A percentile compares a stretch with the other conserved stretches of the same genome.
Conservation (phyloP, 2,329 filamentous ascomycete species). For the Aspergillus sp. region DNA sequence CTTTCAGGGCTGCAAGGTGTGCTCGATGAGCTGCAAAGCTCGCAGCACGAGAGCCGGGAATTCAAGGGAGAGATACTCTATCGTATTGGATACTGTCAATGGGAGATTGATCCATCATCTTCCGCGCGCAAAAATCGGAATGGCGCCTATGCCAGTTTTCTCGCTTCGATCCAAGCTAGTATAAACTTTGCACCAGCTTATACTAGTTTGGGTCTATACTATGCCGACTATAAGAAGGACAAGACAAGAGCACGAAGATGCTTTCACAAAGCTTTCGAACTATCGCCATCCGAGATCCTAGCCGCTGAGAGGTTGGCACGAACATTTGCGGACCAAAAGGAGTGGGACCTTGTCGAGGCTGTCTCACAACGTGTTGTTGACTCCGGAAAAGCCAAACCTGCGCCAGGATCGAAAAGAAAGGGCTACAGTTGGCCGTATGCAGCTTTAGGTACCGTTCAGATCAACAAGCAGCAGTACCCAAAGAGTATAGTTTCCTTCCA, state of each 20-base stretch:
- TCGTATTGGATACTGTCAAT: constrained; percentile 80
- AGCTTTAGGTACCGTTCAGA: constrained; percentile 86
- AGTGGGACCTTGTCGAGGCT: constrained; percentile 96
- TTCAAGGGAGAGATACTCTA: constrained; percentile 85
- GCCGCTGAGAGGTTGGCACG: constrained; percentile 84
- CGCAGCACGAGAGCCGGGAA: constrained; percentile 62
- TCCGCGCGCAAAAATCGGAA: constrained; percentile 74
- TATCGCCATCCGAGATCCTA: constrained; percentile 81
- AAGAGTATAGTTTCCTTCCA: constrained; percentile 92
- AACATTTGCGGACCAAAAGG: constrained; percentile 82
- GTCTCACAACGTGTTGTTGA: constrained; percentile 88
- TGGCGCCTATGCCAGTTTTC: constrained; percentile 79
- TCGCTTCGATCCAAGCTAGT: constrained; percentile 81
- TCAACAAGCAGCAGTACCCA: constrained; percentile 89
- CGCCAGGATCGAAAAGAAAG: constrained; percentile 89
- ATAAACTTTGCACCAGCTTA: constrained; percentile 88
- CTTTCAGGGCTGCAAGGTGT: constrained; percentile 69
- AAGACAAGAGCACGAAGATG: constrained; percentile 83
- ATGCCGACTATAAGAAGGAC: constrained; percentile 86
- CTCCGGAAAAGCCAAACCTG: constrained; percentile 86
- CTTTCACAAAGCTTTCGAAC: constrained; percentile 93
- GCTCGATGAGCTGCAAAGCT: constrained; percentile 62
- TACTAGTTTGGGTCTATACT: constrained; percentile 85
- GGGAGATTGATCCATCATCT: constrained; percentile 76
- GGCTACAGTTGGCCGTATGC: constrained; percentile 96